A percentile compares a stretch with the other conserved stretches of the same genome.
Conservation (phyloP, 768 basidiomycete genomes). For the Suillus lakei region DNA sequence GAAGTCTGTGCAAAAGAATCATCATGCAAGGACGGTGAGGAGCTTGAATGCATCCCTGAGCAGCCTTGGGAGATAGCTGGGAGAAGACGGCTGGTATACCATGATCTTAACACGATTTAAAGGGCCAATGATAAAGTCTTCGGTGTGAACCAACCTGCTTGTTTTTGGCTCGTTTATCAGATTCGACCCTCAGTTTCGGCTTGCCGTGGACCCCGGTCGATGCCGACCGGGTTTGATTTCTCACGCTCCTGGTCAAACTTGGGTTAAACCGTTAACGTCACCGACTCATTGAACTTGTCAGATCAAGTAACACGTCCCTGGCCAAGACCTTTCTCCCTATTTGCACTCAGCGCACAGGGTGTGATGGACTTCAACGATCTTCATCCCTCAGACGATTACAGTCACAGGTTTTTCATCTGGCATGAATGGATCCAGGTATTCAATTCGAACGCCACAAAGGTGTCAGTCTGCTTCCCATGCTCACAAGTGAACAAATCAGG, state of each 20-base stretch:
- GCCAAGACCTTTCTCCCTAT: background rate
- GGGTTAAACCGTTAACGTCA: too few relatives aligned
- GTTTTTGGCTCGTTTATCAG: background rate
- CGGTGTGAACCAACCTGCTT: background rate
- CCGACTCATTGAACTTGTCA: background rate
- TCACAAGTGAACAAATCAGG: conserved; percentile 43
- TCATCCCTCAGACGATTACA: conserved; percentile 83
- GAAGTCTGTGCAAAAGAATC: conserved; percentile 11
- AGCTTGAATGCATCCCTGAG: conserved; percentile 31
- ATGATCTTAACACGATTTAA: background rate
- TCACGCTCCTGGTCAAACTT: conserved; percentile 36
- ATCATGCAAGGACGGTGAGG: conserved; percentile 15
- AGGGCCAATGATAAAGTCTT: background rate
- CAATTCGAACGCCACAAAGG: conserved; percentile 5
- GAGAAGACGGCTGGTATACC: conserved; percentile 25
- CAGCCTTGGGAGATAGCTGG: conserved; percentile 26
- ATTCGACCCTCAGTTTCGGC: background rate
- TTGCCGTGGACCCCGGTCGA: background rate
- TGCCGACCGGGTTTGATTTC: conserved; percentile 14
- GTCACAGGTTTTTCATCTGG: conserved; percentile 86
- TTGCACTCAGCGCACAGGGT: background rate
- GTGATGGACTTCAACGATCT: conserved; percentile 62
- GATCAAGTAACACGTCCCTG: background rate
- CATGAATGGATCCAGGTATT: conserved; percentile 85
- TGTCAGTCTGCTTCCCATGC: background rate